Base-by-base conservation (phyloP, 139 green algal species). In the Chlamydomonas sp. region DNA sequence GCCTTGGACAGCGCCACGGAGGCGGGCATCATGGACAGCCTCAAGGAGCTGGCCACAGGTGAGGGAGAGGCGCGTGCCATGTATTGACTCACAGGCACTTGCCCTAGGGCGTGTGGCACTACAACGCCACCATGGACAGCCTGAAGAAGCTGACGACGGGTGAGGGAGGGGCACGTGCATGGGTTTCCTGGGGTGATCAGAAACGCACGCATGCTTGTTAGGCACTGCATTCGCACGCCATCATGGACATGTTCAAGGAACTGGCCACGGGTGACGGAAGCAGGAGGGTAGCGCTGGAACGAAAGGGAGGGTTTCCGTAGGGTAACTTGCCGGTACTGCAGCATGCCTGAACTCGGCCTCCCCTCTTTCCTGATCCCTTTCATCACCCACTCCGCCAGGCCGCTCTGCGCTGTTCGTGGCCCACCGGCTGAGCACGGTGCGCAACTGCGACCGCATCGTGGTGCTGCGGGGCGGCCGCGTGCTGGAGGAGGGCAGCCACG, bases 391-490 rank as follows among this genome's bases (percentile, higher is more conserved):
- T 31, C n/a, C 64, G 17, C 2, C 69, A 86, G 95, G 96, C 14
- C 92, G 97, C 68, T 99, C 97, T 4, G 95, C 90, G 49, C 86
- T 99, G 3, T 98, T 99, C 93, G 97, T 99, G n/a, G 97, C 97
- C 2, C 97, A 99, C 92, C 91, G 97, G 9, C 91, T 99, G 81
- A 96, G 90, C 67, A 99, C 97, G 0, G 89, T 98, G 1, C 91
- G 91, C 76, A 86, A 90, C 57, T 99, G 94, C 84, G 94, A 99
- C 89, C 92, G 91, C 16, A 98, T 99, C 63, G 77, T 97, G 2
- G 95, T 97, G 74, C 91, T 97, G 73, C 64, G 79, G 20, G 83
- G 62, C 3, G 92, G 92, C 1, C 63, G 20, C 15, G 72, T 95
- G 79, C 86, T 90, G 61, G 92, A 95, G 89, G 57, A 93, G 83